phyloP scores from a whole-genome alignment of 2,329 filamentous ascomycete species.

The Aplosporella prunicola region DNA sequence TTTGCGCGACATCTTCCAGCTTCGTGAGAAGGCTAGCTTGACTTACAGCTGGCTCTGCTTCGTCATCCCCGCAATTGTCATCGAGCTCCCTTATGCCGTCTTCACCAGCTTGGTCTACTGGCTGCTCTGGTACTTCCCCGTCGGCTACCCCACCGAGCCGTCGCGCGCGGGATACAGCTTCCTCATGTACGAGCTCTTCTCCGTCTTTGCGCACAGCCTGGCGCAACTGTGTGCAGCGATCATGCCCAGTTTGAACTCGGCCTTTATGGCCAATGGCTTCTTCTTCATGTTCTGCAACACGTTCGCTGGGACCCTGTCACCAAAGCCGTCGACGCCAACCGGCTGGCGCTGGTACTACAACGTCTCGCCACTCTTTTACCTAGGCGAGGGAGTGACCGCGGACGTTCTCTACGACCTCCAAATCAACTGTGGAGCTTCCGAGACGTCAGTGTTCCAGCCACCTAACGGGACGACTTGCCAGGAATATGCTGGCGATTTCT shows the following conservation, averaged over 20 bases:
- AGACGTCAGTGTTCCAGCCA: conserved; percentile 56
- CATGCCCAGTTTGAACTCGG: conserved; percentile 55
- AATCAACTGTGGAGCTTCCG: too few relatives aligned
- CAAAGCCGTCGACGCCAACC: neutral
- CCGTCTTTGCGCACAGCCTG: conserved; percentile 55
- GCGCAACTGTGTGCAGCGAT: conserved; percentile 59
- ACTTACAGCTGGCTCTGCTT: neutral
- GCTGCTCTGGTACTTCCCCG: conserved; percentile 41
- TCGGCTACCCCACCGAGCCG: neutral
- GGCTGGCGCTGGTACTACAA: too few relatives aligned
- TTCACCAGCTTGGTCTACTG: conserved; percentile 56
- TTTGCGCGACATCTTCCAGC: neutral
- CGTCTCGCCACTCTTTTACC: too few relatives aligned
- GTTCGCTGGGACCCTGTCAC: neutral
- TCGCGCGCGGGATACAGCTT: conserved; percentile 38
- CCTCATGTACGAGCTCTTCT: conserved; percentile 55
- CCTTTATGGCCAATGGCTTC: conserved; percentile 55
- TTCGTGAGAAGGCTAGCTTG: neutral
- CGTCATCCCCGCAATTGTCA: conserved; percentile 37
- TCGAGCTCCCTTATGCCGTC: conserved; percentile 63
- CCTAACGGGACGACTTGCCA: conserved; percentile 56
- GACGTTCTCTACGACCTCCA: too few relatives aligned
- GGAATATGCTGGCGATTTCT: conserved; percentile 54
- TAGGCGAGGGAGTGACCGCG: too few relatives aligned
- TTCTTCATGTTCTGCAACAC: conserved; percentile 47